Conservation (phyloP, 345 rosid species). For the Lepidium africanum region DNA sequence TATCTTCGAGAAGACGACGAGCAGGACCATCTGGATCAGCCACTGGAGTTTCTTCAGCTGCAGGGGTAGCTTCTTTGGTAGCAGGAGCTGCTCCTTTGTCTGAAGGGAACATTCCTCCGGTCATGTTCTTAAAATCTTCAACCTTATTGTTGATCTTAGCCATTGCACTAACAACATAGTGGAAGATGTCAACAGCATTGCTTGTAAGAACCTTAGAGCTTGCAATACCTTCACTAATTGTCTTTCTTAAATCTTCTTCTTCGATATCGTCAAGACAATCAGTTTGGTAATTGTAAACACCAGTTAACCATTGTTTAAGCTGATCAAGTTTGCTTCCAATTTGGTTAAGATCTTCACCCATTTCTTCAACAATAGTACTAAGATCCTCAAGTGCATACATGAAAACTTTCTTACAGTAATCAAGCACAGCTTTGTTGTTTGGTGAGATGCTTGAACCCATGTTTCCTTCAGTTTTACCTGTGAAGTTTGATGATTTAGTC, state of each 20-base stretch:
- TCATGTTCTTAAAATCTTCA: slow-evolving; percentile 18
- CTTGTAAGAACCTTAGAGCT: slow-evolving; percentile 35
- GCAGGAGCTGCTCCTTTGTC: slow-evolving; percentile 10
- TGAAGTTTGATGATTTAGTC: slow-evolving; percentile 30
- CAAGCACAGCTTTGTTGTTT: slow-evolving; percentile 34
- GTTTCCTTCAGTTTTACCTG: slow-evolving; percentile 28
- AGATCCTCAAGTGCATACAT: slow-evolving; percentile 31
- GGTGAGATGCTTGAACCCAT: slow-evolving; percentile 27
- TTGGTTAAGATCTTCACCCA: slow-evolving; percentile 30
- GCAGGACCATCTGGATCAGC: slow-evolving; percentile 30
- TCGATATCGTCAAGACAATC: slow-evolving; percentile 52
- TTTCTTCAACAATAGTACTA: slow-evolving; percentile 23
- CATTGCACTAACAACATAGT: slow-evolving; percentile 32
- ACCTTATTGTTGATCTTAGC: slow-evolving; percentile 22
- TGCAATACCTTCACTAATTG: slow-evolving; percentile 20
- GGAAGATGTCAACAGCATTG: slow-evolving; percentile 51
- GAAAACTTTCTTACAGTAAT: slow-evolving; percentile 31
- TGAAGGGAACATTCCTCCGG: slow-evolving; percentile 15
- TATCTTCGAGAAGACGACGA: slow-evolving; percentile 41
- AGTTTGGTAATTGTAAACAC: slow-evolving; percentile 48
- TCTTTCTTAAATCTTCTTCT: slow-evolving; percentile 20
- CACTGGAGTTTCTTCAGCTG: slow-evolving; percentile 1
- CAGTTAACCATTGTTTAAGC: slow-evolving; percentile 44
- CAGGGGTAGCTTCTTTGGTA: slow-evolving; percentile 5
- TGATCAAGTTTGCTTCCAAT: slow-evolving; percentile 28